These are phyloP conservation scores for Anastatica hierochuntica DNA, from an alignment of 345 rosid species.

Conservation along the genomic window DNA sequence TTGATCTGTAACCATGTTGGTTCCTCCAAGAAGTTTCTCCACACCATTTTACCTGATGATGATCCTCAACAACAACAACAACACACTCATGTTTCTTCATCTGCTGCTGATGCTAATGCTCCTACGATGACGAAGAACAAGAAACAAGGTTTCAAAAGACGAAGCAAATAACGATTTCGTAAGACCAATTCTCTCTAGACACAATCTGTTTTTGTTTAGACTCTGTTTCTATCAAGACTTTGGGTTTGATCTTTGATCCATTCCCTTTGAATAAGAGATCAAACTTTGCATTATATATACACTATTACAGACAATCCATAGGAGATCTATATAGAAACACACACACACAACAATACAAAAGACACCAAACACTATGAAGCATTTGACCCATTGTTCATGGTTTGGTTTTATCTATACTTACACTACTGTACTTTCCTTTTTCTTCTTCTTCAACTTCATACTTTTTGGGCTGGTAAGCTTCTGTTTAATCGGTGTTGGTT, in stretches of 20 bases:
- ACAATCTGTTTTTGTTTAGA: not conserved
- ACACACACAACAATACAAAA: constrained; percentile 12
- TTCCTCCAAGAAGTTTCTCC: constrained; percentile 67
- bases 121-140: constrained; percentile 30
- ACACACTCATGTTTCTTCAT: constrained; percentile 10
- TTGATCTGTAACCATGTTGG: constrained; percentile 72
- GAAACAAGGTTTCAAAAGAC: constrained; percentile 7
- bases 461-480: constrained; percentile 28
- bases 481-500: constrained; percentile 26
- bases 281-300: constrained; percentile 15
- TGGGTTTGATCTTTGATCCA: not conserved
- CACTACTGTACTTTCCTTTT: constrained; percentile 15
- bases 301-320: not conserved
- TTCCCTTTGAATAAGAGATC: constrained; percentile 9
- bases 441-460: constrained; percentile 36
- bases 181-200: not conserved
- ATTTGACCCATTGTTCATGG: not conserved
- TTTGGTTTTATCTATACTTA: constrained; percentile 9
- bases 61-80: constrained; percentile 36
- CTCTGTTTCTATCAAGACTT: not conserved
- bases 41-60: constrained; percentile 63
- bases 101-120: constrained; percentile 40
- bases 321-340: constrained; percentile 5
- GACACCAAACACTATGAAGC: constrained; percentile 7
- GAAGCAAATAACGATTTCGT: constrained; percentile 6